Conservation (phyloP, 1,139 yeast species). For the Meyerozyma athensensis region DNA sequence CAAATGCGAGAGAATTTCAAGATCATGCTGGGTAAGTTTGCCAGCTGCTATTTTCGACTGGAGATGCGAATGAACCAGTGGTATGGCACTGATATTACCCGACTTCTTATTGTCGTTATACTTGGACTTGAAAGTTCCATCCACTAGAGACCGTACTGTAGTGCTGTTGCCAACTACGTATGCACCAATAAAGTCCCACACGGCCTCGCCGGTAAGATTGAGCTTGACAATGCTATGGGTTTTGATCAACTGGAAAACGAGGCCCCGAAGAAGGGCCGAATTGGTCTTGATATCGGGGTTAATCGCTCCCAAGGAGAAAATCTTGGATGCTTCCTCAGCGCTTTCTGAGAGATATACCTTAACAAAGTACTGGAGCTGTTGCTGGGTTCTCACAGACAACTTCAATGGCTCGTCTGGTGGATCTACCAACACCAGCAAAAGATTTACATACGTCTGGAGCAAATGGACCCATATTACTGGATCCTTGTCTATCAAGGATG, state of each 20-base stretch:
- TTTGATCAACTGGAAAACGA: conserved; percentile 51
- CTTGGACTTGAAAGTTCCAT: conserved; percentile 47
- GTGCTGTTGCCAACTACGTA: conserved; percentile 45
- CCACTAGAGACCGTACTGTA: conserved; percentile 48
- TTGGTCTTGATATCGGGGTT: conserved; percentile 62
- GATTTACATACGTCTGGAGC: conserved; percentile 54
- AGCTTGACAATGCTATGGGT: conserved; percentile 50
- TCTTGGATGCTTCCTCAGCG: conserved; percentile 51
- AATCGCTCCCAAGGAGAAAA: conserved; percentile 63
- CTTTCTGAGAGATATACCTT: conserved; percentile 57
- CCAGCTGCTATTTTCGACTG: conserved; percentile 40
- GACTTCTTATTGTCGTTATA: conserved; percentile 47
- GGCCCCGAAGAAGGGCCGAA: conserved; percentile 41
- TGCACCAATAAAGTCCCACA: conserved; percentile 59
- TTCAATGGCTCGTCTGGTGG: conserved; percentile 22
- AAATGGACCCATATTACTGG: conserved; percentile 80
- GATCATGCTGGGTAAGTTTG: conserved; percentile 39
- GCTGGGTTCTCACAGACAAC: conserved; percentile 49
- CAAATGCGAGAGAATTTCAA: conserved; percentile 38
- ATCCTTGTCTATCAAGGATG: conserved; percentile 71
- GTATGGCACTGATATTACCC: conserved; percentile 45
- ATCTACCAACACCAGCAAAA: conserved; percentile 43
- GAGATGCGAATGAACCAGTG: conserved; percentile 41
- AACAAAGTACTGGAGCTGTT: conserved; percentile 53
- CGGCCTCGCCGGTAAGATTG: conserved; percentile 51